phyloP scores from a whole-genome alignment of 345 rosid species.

The Lepidium aucheri region DNA sequence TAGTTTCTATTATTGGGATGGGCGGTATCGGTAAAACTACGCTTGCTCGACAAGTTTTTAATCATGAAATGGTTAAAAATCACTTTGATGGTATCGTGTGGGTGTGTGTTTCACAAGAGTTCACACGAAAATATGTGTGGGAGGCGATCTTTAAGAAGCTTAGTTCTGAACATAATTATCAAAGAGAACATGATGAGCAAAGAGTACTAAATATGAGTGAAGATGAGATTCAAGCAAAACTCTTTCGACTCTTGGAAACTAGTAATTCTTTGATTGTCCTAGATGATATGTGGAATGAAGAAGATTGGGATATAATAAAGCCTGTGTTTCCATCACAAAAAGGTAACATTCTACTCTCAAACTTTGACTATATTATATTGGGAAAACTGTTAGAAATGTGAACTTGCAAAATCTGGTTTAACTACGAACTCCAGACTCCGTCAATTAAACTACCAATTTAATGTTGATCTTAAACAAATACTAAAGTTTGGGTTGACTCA shows the following conservation, averaged over 20 bases:
- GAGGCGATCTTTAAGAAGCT: conserved; percentile 11
- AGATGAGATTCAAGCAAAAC: background rate
- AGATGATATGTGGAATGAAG: conserved; percentile 32
- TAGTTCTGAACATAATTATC: no score
- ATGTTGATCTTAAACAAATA: no score
- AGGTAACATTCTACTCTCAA: background rate
- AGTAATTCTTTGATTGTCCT: conserved; percentile 32
- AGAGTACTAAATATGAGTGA: no score
- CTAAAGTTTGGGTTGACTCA: no score
- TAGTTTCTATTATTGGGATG: conserved; percentile 39
- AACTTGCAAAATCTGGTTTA: no score
- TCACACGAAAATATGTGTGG: conserved; percentile 15
- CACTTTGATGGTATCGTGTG: conserved; percentile 23
- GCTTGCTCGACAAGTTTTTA: conserved; percentile 23
- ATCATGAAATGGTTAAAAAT: conserved; percentile 4
- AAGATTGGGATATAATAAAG: conserved; percentile 24
- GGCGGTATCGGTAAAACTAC: conserved; percentile 50
- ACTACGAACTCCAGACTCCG: no score
- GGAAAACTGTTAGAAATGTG: no score
- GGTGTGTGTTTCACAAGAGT: conserved; percentile 31
- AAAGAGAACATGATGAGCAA: no score
- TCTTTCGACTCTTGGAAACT: background rate
- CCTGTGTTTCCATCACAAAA: conserved; percentile 14
- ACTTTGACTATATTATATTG: no score
- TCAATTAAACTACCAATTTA: no score